These are phyloP conservation scores for Ophiostoma sp. DNA, from an alignment of 2,329 filamentous ascomycete genomes.

Conservation along the genomic window DNA sequence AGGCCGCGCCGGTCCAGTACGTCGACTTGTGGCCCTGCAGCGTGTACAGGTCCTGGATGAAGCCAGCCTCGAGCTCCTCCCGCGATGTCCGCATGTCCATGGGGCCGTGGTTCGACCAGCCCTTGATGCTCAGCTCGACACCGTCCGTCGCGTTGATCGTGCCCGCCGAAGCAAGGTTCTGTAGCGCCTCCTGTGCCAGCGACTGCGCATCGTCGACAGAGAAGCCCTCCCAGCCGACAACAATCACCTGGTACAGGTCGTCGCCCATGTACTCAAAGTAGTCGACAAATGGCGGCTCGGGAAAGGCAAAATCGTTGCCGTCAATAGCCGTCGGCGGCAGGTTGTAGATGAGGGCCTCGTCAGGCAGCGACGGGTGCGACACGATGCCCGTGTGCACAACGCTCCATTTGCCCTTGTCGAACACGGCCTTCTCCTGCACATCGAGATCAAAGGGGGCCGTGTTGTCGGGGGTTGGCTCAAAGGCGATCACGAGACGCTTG, in stretches of 20 bases:
- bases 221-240: constrained; percentile 29
- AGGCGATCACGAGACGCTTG: constrained; percentile 36
- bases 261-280: constrained; percentile 32
- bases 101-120: constrained; percentile 33
- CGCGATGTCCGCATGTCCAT: constrained; percentile 34
- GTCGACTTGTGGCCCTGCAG: constrained; percentile 39
- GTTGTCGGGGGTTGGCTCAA: constrained; percentile 35
- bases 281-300: constrained; percentile 30
- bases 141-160: constrained; percentile 26
- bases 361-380: constrained; percentile 33
- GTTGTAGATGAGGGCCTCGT: constrained; percentile 31
- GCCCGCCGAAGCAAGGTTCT: constrained; percentile 28
- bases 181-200: constrained; percentile 34
- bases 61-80: constrained; percentile 34
- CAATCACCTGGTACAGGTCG: constrained; percentile 31
- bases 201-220: constrained; percentile 29
- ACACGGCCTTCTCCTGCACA: constrained; percentile 31
- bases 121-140: constrained; percentile 28
- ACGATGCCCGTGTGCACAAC: constrained; percentile 35
- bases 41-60: constrained; percentile 35
- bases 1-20: constrained; percentile 39
- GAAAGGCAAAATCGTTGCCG: constrained; percentile 31
- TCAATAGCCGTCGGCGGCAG: constrained; percentile 30
- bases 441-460: constrained; percentile 35
- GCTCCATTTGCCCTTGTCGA: constrained; percentile 34